phyloP scores from a whole-genome alignment of 2,329 filamentous ascomycete species.

The Aspergillus sp. region DNA sequence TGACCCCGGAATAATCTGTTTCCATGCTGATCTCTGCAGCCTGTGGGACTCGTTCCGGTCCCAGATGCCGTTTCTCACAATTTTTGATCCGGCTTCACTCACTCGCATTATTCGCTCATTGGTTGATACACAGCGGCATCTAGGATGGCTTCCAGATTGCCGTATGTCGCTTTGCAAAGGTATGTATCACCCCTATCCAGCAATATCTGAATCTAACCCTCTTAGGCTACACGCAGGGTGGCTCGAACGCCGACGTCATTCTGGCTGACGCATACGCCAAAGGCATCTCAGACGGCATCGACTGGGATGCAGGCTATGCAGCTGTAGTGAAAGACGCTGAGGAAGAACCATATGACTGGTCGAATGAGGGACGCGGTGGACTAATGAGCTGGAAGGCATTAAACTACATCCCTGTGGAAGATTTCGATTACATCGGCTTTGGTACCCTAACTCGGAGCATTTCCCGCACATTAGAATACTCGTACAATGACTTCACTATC shows the following conservation, averaged over 20 bases:
- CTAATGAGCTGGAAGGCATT: slow-evolving; percentile 70
- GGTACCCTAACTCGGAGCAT: slow-evolving; percentile 71
- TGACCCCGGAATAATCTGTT: background rate
- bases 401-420: slow-evolving; percentile 70
- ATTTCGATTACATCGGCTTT: slow-evolving; percentile 67
- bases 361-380: slow-evolving; percentile 68
- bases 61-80: slow-evolving; percentile 68
- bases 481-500: slow-evolving; percentile 73
- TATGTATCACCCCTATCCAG: background rate
- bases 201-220: background rate
- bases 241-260: slow-evolving; percentile 70
- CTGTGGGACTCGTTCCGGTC: slow-evolving; percentile 72
- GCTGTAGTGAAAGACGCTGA: slow-evolving; percentile 72
- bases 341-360: slow-evolving; percentile 69
- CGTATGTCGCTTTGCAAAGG: slow-evolving; percentile 70
- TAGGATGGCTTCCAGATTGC: slow-evolving; percentile 73
- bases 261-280: slow-evolving; percentile 70
- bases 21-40: slow-evolving; percentile 26
- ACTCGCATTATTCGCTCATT: slow-evolving; percentile 68
- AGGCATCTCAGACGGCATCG: slow-evolving; percentile 61
- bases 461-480: slow-evolving; percentile 73
- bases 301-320: slow-evolving; percentile 68
- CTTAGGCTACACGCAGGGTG: slow-evolving; percentile 68
- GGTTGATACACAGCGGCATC: slow-evolving; percentile 69
- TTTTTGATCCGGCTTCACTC: slow-evolving; percentile 65